Base-by-base conservation (phyloP, 148 eudicot genomes). In the Chenopodium suecicum region DNA sequence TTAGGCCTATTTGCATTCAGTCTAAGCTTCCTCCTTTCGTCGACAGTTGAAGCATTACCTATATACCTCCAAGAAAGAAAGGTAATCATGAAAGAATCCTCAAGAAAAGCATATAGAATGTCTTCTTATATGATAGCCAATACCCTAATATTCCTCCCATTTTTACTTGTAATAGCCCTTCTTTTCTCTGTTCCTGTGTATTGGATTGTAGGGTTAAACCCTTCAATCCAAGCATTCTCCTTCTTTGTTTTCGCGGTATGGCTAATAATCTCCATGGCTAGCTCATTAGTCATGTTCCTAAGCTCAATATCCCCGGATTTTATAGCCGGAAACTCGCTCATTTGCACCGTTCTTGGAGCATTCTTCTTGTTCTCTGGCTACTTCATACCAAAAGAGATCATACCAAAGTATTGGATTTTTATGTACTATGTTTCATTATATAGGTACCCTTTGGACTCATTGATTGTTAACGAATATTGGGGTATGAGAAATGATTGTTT, bases 21-120 rank as follows among this genome's bases (percentile, higher is more conserved):
- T 68, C 89, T 95, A 52, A 95, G 99, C 80, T 95, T 95, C 81
- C 95, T 95, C 20, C 91, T 95, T 2, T 95, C 99, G 2, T 95
- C 99, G 0, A 95, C 99, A 1, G 99, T 95, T 9, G 99, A 95
- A 87, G 98, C 99, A 5, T 86, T 95, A 17, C 99, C 99, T 20
- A 95, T 95, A 46, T 95, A 95, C 86, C 98, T 95, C 62, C 97
- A 91, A 89, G 99, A 95, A 75, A 86, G 98, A 11, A 89, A 89
- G 27, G 99, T 95, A 22, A 66, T 95, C n/a, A 95, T 95, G 99
- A 95, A 95, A 58, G 99, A 95, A 80, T 90, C 93, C 2, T 92
- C 99, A 0, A 90, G 94, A 79, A 90, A 92, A 34, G 89, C 94
- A 4, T 95, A 95, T 70, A 91, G 82, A 68, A 74, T 90, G 22